Base-by-base conservation (phyloP, 2,329 filamentous ascomycete genomes). In the Cladosporium velox region DNA sequence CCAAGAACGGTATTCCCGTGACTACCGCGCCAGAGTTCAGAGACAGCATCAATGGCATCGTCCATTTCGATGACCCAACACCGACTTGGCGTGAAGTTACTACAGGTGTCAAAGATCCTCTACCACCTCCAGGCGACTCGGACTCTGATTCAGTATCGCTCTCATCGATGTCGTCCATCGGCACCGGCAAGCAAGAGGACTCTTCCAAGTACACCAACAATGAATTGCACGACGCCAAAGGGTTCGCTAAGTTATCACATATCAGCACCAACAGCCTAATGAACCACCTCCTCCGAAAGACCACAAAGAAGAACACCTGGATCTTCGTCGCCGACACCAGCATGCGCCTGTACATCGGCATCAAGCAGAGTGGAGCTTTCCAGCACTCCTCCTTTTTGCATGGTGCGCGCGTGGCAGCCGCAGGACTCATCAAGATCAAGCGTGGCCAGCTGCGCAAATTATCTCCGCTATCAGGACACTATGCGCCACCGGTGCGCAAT, bases 301-400 rank as follows among this genome's bases (percentile, higher is more conserved):
- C 90, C 0, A 90, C 93, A 47, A 91, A 89, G 77, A 92, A 92
- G 69, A 93, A 94, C 73, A 95, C 91, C 4, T 97, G 93, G 93
- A 96, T 97, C 70, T 97, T 96, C 73, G 93, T 93, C 8, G 90
- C 91, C 28, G 93, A 97, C 78, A 94, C 91, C 1, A 90, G 87
- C 1, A 95, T 93, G 76, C 87, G 91, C 0, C 82, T 97, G 0
- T 97, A 96, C 76, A 88, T 97, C 38, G 93, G 93, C 58, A 95
- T 97, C 81, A 97, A 97, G 74, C 88, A 91, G 76, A 90, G 88
- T 4, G 93, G 93, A 12, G 88, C 91, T 4, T 97, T 97, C 73
- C 93, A 97, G 73, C 93, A 97, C 78, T 93, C 90, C 14, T 95
- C 91, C 0, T 97, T 97, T 73, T 83, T 97, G 1, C 91, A 93